Base-by-base conservation (phyloP, 805 yeast genomes). In the Blastobotrys attinorum region DNA sequence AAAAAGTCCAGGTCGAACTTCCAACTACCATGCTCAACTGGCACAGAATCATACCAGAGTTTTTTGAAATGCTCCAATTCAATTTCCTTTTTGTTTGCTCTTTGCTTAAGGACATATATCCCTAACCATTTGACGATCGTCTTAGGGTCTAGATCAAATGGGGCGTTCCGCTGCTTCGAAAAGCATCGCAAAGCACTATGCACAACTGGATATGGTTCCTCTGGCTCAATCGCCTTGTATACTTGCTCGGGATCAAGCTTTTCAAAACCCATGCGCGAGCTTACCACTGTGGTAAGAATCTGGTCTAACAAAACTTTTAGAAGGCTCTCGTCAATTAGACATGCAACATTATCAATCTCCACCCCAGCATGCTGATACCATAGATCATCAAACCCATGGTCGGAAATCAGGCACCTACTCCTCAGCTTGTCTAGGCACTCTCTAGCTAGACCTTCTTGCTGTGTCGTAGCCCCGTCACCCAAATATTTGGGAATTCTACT, bases 101-200 rank as follows among this genome's bases (percentile, higher is more conserved):
- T 59, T 32, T 61, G 60, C 20, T 60, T 57, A 18, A 85, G 63
- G 0, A 79, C 64, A 41, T 71, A 66, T 2, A 74, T 55, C 0
- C 95, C 95, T 52, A 76, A 77, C 83, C 87, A 84, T 39, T 55
- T 57, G 1, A 80, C 70, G 2, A 82, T 69, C 31, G 57, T 57
- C 2, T 49, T 52, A 39, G 64, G 62, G 47, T 80, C 70, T 8
- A 84, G 51, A 17, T 51, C 48, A 52, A 65, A 71, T 3, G 56
- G 44, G 43, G 35, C 49, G 21, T 48, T 51, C 0, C 44, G 46
- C 0, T 49, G 52, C 1, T 47, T 51, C 4, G 70, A 57, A 57
- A 79, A 82, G 53, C 69, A 73, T 37, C 66, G 58, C 37, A 79
- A 50, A 0, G 81, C 69, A 0, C 86, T 73, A 22, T 54, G 60